Evolutionary conservation across 2,329 filamentous ascomycete species (phyloP), one percentile per base, ranked within the genome.

Genomic region (Alternaria gansuensis): DNA sequence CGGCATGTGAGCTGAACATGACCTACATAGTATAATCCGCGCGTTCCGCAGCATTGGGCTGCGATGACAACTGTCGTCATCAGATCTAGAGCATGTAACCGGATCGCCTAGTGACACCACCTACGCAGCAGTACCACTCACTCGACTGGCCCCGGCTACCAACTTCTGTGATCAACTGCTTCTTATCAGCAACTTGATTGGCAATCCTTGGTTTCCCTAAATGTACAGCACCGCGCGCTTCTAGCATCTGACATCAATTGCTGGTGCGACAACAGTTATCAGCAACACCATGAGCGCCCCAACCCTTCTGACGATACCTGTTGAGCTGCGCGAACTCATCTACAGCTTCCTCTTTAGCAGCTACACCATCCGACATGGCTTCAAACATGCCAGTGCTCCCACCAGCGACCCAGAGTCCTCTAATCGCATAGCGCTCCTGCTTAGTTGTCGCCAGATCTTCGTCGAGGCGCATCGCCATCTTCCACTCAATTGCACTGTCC

Each of bases 271-370:
- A 53, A 37, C 28, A 51, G 29, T 23, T 23, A 33, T 40, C 24
- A 33, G 51, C 29, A 40, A 51, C 52, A 63, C 48, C 21, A 66
- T 65, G 60, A 36, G 62, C 57, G 50, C 57, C 23, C 55, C 74
- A 40, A 65, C 57, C n/a, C 60, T 77, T n/a, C 59, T 77, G 7
- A 63, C 68, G 2, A 58, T 77, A 13, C 75, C 75, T 0, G 55
- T 70, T 2, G 75, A 77, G 60, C 57, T 77, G 7, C 67, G 75
- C 29, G 71, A 75, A 46, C 51, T 75, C 28, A 75, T 77, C 43
- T 77, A 76, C 50, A 63, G 60, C n/a, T 64, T 73, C 31, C 63
- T 77, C 34, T 77, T 76, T 57, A 66, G 65, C 34, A 65, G 68
- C 36, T 70, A 67, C 51, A 73, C 65, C 5, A 68, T 76, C 23